Conservation (phyloP, 2,329 filamentous ascomycete genomes). For the Kalmusia sp. region DNA sequence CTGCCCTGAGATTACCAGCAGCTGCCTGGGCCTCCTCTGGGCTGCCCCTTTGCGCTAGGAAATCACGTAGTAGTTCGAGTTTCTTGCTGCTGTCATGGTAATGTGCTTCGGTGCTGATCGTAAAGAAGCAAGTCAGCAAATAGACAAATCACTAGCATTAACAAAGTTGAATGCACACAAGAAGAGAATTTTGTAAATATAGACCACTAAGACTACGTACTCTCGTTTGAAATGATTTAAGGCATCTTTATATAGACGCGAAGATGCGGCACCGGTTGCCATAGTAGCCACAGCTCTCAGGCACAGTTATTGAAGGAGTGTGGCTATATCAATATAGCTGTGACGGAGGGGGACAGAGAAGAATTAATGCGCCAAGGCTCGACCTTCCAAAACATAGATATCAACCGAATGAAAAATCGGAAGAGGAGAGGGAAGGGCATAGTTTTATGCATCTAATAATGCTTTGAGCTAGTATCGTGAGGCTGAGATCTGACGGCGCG, state of each 20-base stretch:
- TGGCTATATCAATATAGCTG: too few species aligned
- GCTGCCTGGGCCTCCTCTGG: neutral
- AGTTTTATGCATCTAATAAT: neutral
- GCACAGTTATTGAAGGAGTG: too few species aligned
- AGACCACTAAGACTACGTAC: too few species aligned
- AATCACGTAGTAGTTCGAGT: neutral
- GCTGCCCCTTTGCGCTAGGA: neutral
- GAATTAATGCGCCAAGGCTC: too few species aligned
- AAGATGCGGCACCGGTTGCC: neutral
- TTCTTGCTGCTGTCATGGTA: neutral
- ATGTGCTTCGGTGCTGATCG: neutral
- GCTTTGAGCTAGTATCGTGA: neutral
- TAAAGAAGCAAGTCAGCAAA: too few species aligned
- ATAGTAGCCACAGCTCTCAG: neutral
- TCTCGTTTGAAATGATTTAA: neutral
- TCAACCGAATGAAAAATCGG: neutral
- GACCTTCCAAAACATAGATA: neutral
- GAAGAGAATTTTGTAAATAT: too few species aligned
- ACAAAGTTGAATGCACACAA: too few species aligned
- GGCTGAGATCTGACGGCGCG: neutral
- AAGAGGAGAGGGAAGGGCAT: neutral
- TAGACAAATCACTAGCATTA: too few species aligned
- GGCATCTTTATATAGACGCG: neutral
- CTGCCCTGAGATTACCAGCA: neutral
- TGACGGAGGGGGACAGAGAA: too few species aligned